These are phyloP conservation scores for Mimosa pudica DNA, from an alignment of 306 rosid species.

Conservation along the genomic window DNA sequence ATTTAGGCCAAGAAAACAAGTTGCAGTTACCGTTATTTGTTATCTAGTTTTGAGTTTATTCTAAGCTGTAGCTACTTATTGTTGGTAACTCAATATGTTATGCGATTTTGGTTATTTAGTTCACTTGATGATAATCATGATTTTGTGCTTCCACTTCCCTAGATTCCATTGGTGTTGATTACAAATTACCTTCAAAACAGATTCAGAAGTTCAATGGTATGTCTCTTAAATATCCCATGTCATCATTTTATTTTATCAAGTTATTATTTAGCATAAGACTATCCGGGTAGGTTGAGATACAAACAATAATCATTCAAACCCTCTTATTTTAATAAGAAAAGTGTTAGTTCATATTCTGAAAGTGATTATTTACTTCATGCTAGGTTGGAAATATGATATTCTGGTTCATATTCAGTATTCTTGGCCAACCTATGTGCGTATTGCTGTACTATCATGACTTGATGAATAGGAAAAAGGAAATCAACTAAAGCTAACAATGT, in stretches of 20 bases:
- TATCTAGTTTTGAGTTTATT: constrained; percentile 7
- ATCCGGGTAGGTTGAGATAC: not conserved
- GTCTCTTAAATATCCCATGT: constrained; percentile 24
- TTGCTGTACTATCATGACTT: constrained; percentile 91
- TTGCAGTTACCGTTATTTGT: not conserved
- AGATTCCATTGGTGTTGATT: constrained; percentile 84
- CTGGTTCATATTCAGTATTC: constrained; percentile 92
- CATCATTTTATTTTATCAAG: constrained; percentile 21
- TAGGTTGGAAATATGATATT: constrained; percentile 96
- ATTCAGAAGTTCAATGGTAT: constrained; percentile 85
- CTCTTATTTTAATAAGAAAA: not conserved
- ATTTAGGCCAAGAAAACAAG: constrained; percentile 16
- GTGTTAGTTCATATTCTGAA: not conserved
- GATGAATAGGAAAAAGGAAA: constrained; percentile 74
- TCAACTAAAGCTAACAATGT: constrained; percentile 37
- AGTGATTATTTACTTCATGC: constrained; percentile 25
- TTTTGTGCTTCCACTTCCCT: constrained; percentile 20
- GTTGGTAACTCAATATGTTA: constrained; percentile 6
- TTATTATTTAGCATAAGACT: not conserved
- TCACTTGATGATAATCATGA: constrained; percentile 25
- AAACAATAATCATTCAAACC: not conserved
- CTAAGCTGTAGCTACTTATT: not conserved
- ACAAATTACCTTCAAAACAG: constrained; percentile 78
- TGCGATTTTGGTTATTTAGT: constrained; percentile 21
- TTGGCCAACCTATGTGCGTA: constrained; percentile 94